Evolutionary conservation across 441 rosid genomes (phyloP).

Genomic region (Gossypium gossypioides): DNA sequence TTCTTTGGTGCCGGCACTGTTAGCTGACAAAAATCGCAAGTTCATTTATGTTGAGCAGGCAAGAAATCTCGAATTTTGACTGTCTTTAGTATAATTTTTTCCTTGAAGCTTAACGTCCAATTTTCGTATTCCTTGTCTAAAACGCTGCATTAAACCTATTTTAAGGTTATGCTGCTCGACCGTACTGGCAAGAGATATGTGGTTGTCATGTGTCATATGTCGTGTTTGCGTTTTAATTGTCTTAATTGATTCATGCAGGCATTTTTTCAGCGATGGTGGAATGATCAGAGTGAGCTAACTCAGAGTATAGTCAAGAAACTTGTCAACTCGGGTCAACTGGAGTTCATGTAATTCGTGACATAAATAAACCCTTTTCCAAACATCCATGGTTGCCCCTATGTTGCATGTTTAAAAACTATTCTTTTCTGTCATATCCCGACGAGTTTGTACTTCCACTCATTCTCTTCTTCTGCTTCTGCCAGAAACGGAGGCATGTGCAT

Average conservation of each 20-base stretch:
- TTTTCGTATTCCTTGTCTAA: neutral
- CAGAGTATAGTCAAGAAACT: slow-evolving; percentile 55
- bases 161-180: neutral
- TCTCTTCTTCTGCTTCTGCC: slow-evolving; percentile 15
- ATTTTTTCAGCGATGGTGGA: slow-evolving; percentile 99
- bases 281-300: slow-evolving; percentile 61
- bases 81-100: neutral
- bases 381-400: neutral
- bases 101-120: neutral
- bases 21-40: slow-evolving; percentile 88
- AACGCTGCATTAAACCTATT: neutral
- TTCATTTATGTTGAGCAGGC: slow-evolving; percentile 84
- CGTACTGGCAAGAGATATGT: neutral
- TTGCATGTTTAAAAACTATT: neutral
- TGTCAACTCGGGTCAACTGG: slow-evolving; percentile 82
- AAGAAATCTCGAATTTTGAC: slow-evolving; percentile 16
- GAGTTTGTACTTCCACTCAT: neutral
- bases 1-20: slow-evolving; percentile 69
- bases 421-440: neutral
- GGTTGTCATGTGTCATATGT: neutral
- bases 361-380: neutral
- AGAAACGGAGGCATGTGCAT: slow-evolving; percentile 99
- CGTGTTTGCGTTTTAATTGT: neutral
- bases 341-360: slow-evolving; percentile 57
- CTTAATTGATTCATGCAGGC: slow-evolving; percentile 44